Conservation (phyloP, 1,139 yeast genomes). For the Blastobotrys buckinghamii region DNA sequence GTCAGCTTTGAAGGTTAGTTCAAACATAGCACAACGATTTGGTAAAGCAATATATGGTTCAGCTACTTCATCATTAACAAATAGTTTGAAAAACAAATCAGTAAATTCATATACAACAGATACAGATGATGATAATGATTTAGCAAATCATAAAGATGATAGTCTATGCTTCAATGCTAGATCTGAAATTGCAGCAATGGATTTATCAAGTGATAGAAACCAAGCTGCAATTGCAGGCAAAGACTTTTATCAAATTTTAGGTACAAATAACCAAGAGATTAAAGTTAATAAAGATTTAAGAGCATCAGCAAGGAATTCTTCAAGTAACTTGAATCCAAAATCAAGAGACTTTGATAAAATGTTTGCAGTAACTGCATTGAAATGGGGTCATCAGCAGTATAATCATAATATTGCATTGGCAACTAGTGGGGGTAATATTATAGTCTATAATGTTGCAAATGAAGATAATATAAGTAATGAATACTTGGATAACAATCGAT, state of each 20-base stretch:
- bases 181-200: conserved; percentile 30
- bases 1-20: conserved; percentile 23
- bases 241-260: conserved; percentile 24
- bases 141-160: neutral
- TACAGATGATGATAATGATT: conserved; percentile 2
- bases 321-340: conserved; percentile 11
- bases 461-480: conserved; percentile 26
- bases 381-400: conserved; percentile 33
- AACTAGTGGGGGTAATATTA: conserved; percentile 33
- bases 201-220: conserved; percentile 24
- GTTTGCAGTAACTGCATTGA: conserved; percentile 32
- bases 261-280: conserved; percentile 18
- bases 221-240: conserved; percentile 32
- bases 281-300: conserved; percentile 19
- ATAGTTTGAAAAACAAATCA: neutral
- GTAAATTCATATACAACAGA: neutral
- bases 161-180: conserved; percentile 17
- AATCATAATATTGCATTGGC: conserved; percentile 27
- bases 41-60: conserved; percentile 29
- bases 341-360: conserved; percentile 28
- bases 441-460: conserved; percentile 43
- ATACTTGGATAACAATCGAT: conserved; percentile 67
- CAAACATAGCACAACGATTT: conserved; percentile 29
- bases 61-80: conserved; percentile 10
- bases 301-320: neutral